phyloP scores from a whole-genome alignment of 2,329 filamentous ascomycete genomes.

The Kalaharituber pfeilii region DNA sequence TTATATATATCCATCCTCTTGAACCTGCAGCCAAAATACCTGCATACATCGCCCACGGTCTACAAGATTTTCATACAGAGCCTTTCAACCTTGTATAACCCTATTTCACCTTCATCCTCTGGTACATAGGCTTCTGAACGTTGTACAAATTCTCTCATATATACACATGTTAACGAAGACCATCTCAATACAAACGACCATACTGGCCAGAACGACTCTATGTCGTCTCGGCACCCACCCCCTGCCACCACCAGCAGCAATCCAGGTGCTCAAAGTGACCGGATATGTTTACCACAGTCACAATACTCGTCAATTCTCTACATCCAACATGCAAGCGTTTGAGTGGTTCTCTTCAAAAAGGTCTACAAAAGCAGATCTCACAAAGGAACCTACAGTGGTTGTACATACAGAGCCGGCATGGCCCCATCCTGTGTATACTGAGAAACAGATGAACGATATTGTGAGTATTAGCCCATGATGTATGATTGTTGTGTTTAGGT shows the following conservation, averaged over 20 bases:
- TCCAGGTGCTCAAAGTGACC: too few species aligned
- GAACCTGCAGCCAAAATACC: too few species aligned
- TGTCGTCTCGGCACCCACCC: not conserved
- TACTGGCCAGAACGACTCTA: not conserved
- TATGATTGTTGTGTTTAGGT: not conserved
- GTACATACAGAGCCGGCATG: slow-evolving; percentile 43
- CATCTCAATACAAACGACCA: not conserved
- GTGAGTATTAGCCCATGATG: slow-evolving; percentile 30
- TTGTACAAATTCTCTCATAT: too few species aligned
- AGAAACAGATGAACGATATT: slow-evolving; percentile 54
- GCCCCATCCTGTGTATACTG: slow-evolving; percentile 55
- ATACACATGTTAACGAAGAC: too few species aligned
- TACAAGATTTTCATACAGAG: too few species aligned
- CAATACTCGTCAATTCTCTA: not conserved
- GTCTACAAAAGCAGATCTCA: not conserved
- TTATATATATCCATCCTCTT: too few species aligned
- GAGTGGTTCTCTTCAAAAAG: not conserved
- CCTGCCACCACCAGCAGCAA: too few species aligned
- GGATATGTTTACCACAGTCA: not conserved
- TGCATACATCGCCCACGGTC: too few species aligned
- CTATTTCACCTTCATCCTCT: too few species aligned
- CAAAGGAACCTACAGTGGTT: not conserved
- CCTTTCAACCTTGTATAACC: too few species aligned
- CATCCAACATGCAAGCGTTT: not conserved
- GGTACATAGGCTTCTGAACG: too few species aligned